Percentiles rank a stretch among this genome's conserved stretches.
Conservation (phyloP, 108 stramenopile genomes). For the Cylindrotheca fusiformis region DNA sequence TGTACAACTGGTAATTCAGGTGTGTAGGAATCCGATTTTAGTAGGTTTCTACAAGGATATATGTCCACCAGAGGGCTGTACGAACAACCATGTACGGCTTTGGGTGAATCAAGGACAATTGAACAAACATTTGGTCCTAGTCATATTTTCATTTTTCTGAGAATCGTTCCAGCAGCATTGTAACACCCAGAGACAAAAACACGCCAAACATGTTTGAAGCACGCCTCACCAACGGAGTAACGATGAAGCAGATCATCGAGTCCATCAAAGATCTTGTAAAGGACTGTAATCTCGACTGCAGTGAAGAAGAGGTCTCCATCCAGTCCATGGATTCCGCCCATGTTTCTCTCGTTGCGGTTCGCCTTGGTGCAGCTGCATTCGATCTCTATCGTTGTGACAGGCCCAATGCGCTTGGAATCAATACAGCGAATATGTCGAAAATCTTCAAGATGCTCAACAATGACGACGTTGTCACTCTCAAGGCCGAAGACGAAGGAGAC, state of each 20-base stretch:
- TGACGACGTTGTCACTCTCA: slow-evolving; percentile 94
- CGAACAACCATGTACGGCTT: no score
- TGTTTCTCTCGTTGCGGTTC: slow-evolving; percentile 92
- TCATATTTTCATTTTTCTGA: background rate
- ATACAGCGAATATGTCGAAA: slow-evolving; percentile 93
- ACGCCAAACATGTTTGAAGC: slow-evolving; percentile 99
- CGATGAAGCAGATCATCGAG: slow-evolving; percentile 96
- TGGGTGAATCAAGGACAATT: no score
- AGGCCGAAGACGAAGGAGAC: slow-evolving; percentile 95
- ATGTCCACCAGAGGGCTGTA: no score
- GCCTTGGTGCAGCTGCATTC: slow-evolving; percentile 82
- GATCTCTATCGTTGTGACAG: slow-evolving; percentile 97
- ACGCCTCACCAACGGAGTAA: slow-evolving; percentile 84
- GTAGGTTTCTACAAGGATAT: no score
- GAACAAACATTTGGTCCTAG: no score
- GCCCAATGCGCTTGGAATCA: slow-evolving; percentile 90
- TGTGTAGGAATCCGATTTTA: no score
- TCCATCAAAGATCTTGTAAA: slow-evolving; percentile 95
- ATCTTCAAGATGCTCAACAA: slow-evolving; percentile 98
- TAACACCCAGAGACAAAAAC: slow-evolving; percentile 26
- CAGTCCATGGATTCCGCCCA: slow-evolving; percentile 99
- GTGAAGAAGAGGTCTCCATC: slow-evolving; percentile 86
- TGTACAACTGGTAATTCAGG: no score
- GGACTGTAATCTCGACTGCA: slow-evolving; percentile 94
- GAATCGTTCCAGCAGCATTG: background rate